Evolutionary conservation across 2,329 filamentous ascomycete genomes (phyloP).

Genomic region (Alternaria solani): DNA sequence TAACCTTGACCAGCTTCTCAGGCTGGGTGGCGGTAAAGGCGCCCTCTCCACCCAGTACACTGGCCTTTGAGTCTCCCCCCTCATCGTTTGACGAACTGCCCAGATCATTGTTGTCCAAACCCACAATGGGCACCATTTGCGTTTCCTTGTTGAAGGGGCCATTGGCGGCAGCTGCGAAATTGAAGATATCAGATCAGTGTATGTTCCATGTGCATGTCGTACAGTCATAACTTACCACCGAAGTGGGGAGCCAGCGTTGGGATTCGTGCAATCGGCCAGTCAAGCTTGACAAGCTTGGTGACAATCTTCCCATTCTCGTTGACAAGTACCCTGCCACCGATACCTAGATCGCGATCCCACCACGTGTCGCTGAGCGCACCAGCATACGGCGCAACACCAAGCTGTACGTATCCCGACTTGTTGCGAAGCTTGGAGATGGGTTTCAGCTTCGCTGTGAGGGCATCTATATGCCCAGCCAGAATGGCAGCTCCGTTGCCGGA

Average conservation of each 20-base stretch:
- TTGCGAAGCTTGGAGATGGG: constrained; percentile 85
- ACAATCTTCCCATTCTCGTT: constrained; percentile 80
- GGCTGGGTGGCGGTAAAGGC: constrained; percentile 87
- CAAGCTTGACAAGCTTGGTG: constrained; percentile 85
- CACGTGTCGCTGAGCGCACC: constrained; percentile 87
- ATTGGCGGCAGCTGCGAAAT: constrained; percentile 58
- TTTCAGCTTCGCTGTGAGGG: constrained; percentile 88
- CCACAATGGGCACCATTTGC: constrained; percentile 92
- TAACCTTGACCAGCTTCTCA: constrained; percentile 81
- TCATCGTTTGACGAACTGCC: constrained; percentile 39
- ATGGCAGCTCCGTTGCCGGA: constrained; percentile 88
- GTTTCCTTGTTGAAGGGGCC: constrained; percentile 85
- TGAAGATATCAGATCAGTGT: not conserved
- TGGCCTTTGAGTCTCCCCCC: constrained; percentile 51
- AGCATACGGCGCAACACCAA: constrained; percentile 92
- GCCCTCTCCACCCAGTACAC: constrained; percentile 66
- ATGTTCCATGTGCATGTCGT: not conserved
- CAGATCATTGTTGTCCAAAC: constrained; percentile 76
- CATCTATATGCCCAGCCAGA: constrained; percentile 91
- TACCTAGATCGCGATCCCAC: constrained; percentile 95
- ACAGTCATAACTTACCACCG: constrained; percentile 57
- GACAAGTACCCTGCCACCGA: constrained; percentile 88
- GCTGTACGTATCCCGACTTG: constrained; percentile 84
- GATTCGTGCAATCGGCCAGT: constrained; percentile 90
- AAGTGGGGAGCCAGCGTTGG: constrained; percentile 95